Base-by-base conservation (phyloP, 2,329 filamentous ascomycete species). In the Torrubiella hemipterigena region DNA sequence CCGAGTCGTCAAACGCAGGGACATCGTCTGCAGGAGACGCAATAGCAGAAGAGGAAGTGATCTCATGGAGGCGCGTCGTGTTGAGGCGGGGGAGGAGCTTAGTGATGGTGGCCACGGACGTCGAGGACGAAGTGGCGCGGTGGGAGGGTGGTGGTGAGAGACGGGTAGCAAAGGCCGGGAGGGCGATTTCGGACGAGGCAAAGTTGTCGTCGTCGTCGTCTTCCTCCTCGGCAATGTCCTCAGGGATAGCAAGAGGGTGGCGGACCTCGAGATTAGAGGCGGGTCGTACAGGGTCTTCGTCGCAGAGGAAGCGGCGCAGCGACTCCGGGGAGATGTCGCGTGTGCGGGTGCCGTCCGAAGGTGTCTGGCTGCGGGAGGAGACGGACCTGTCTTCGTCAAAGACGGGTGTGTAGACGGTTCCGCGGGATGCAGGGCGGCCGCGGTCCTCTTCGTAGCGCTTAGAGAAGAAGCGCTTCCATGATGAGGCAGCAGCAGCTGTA, bases 151-250 rank as follows among this genome's bases (percentile, higher is more conserved):
- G 68, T 7, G 69, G 69, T 3, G 70, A 73, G 12, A 73, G 50
- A 24, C 56, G 51, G 2, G 65, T 68, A 14, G 55, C 47, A 35
- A 58, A 65, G 12, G 20, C 13, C 2, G 57, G 47, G 15, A 58
- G 52, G 3, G 37, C 55, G 6, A 51, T 44, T 4, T 64, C 60
- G 2, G 65, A 65, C 4, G 59, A 63, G n/a, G 70, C 70, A 42
- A 77, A 77, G 51, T 76, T 76, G 39, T 74, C 69, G 41, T 77
- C 71, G 38, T 77, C 69, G 30, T 75, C 70, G 27, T 55, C 55
- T 13, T 45, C 45, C 33, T 63, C 56, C 24, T 48, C 51, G 18
- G 44, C 42, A 22, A 52, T 46, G 6, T 57, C 52, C 7, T 57
- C 55, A 13, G 56, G 51, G 7, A 59, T 58, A 14, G 45, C 29